Percentiles rank a stretch among this genome's conserved stretches.
These are phyloP conservation scores for Termitomyces sp. DNA, from an alignment of 768 basidiomycete genomes.

Conservation along the genomic window DNA sequence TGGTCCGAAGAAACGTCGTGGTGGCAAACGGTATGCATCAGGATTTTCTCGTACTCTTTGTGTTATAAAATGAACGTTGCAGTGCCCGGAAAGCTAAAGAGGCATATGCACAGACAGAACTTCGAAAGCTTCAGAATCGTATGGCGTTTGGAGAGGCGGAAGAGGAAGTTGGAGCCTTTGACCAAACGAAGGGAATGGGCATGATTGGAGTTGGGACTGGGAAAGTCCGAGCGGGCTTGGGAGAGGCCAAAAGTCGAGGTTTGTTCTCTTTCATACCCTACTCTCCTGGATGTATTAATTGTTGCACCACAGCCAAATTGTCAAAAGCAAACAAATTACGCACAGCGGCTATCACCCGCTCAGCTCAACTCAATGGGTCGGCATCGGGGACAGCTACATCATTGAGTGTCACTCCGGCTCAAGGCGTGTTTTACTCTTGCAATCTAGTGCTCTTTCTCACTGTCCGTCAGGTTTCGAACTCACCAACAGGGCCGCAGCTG, in stretches of 20 bases:
- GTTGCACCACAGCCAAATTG: conserved; percentile 68
- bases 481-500: conserved; percentile 83
- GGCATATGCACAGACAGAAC: conserved; percentile 93
- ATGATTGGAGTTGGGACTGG: conserved; percentile 91
- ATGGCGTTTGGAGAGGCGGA: conserved; percentile 95
- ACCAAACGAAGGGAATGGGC: conserved; percentile 96
- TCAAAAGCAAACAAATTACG: conserved; percentile 93
- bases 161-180: conserved; percentile 93
- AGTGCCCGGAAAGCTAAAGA: conserved; percentile 99
- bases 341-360: conserved; percentile 75
- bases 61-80: neutral
- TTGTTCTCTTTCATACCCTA: conserved; percentile 16
- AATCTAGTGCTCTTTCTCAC: conserved; percentile 10
- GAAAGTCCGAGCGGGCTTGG: conserved; percentile 82
- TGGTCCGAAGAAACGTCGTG: conserved; percentile 91
- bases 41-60: conserved; percentile 4
- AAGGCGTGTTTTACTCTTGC: conserved; percentile 48
- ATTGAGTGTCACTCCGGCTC: conserved; percentile 90
- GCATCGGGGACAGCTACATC: conserved; percentile 87
- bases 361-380: conserved; percentile 46
- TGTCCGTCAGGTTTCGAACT: conserved; percentile 74
- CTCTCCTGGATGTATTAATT: neutral
- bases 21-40: conserved; percentile 77
- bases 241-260: conserved; percentile 92
- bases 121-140: conserved; percentile 95